Evolutionary conservation across 768 basidiomycete genomes (phyloP).

Genomic region (Hortiboletus flavorubellus): DNA sequence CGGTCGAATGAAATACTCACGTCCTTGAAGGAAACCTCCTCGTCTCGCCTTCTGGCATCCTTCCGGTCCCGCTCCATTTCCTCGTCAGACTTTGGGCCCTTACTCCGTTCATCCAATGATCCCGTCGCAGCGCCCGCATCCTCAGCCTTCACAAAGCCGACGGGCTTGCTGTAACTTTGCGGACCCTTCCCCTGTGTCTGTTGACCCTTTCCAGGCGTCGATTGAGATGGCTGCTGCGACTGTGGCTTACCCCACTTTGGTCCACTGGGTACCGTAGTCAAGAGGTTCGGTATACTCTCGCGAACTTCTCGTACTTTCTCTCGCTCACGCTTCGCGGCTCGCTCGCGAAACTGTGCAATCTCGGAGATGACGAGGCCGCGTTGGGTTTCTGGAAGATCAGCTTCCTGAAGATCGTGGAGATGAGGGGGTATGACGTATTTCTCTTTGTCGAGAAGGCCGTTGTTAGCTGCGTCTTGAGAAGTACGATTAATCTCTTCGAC

Average conservation of each 20-base stretch:
- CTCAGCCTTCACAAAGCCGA: constrained; percentile 78
- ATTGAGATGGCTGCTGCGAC: constrained; percentile 34
- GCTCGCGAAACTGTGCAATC: constrained; percentile 94
- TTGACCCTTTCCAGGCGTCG: constrained; percentile 36
- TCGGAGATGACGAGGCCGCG: constrained; percentile 93
- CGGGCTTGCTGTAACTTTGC: constrained; percentile 76
- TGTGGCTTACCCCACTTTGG: constrained; percentile 72
- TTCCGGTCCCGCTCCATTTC: constrained; percentile 82
- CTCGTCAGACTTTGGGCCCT: constrained; percentile 72
- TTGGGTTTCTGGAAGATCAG: constrained; percentile 91
- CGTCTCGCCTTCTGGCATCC: constrained; percentile 70
- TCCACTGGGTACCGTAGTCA: constrained; percentile 53
- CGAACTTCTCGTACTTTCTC: constrained; percentile 83
- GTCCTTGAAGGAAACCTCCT: constrained; percentile 82
- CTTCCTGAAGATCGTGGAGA: constrained; percentile 92
- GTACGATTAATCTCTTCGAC: constrained; percentile 68
- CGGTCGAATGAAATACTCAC: constrained; percentile 45
- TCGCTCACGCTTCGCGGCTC: constrained; percentile 85
- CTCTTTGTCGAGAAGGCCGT: constrained; percentile 75
- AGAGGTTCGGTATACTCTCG: constrained; percentile 48
- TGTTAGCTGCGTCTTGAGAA: constrained; percentile 73
- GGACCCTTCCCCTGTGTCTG: constrained; percentile 62
- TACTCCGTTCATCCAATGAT: constrained; percentile 35
- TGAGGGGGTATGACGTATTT: constrained; percentile 94
- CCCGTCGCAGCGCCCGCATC: constrained; percentile 39